Base-by-base conservation (phyloP, 2,329 filamentous ascomycete genomes). In the Didymella glomerata region DNA sequence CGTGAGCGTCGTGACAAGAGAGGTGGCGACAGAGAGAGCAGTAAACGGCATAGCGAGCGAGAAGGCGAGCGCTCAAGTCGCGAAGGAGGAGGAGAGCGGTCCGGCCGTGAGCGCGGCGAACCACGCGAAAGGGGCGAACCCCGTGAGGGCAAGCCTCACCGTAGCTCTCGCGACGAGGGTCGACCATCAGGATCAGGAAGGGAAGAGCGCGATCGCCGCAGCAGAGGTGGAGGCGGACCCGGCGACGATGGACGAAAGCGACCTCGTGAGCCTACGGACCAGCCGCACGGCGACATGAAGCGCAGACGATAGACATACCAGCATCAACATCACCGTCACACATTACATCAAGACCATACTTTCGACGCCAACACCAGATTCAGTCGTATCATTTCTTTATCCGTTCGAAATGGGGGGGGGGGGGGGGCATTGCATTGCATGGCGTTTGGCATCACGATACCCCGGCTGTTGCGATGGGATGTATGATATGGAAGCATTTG, bases 1-100 rank as follows among this genome's bases (percentile, higher is more conserved):
- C 66, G 72, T 24, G 73, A 73, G 27, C 67, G 70, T 22, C 64
- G 71, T 16, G 72, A 74, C 7, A 68, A 69, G 62, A 69, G 67
- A 56, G 70, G 64, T 32, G 60, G 60, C 22, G 72, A 69, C 13
- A 55, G 66, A 45, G 68, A 68, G 54, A 61, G 60, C 27, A 68
- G 68, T 32, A 58, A 65, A 46, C 63, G 65, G 16, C 66, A 68
- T 11, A 51, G 66, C 14, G 68, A 68, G 25, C 60, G 69, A 49
- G 68, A 68, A 55, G 61, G 62, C 24, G 61, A 60, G 36, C 62
- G 62, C 24, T 47, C 60, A 38, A 52, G 54, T 40, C 64, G 66
- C 14, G 58, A 61, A 61, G 49, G 38, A 49, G 49, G 38, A 49
- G 60, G 54, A 42, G 57, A 58, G 8, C 60, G 64, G 32, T 55